phyloP scores from a whole-genome alignment of 208 protist species.

The Acanthamoeba healyi region DNA sequence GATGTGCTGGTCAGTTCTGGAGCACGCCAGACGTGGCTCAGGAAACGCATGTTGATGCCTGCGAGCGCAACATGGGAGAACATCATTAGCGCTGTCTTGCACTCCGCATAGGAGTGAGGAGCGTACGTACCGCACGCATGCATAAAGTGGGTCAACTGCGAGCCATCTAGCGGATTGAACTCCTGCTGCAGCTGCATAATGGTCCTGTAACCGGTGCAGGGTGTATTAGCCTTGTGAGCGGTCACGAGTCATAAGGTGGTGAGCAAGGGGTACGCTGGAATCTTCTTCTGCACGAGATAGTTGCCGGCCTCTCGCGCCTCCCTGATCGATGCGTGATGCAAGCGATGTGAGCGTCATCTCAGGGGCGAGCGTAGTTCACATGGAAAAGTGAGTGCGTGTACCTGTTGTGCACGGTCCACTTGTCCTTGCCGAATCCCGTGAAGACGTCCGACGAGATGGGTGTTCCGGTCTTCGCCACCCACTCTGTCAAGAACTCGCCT shows the following conservation, averaged over 20 bases:
- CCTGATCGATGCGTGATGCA: not conserved
- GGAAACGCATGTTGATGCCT: constrained; percentile 59
- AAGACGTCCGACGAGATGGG: constrained; percentile 46
- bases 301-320: constrained; percentile 59
- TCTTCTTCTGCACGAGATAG: constrained; percentile 37
- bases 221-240: not conserved
- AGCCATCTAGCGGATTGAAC: not conserved
- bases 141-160: constrained; percentile 36
- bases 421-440: constrained; percentile 68
- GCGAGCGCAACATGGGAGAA: not conserved
- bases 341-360: not conserved
- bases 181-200: not conserved
- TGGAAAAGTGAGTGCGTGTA: not conserved
- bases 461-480: not conserved
- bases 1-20: not conserved
- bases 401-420: constrained; percentile 58
- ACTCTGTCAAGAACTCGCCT: constrained; percentile 45
- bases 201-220: not conserved
- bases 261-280: not conserved
- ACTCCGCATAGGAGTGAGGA: too few relatives aligned
- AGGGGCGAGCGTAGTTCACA: not conserved
- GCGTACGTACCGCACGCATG: constrained; percentile 40
- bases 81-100: not conserved
- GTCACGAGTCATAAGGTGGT: too few relatives aligned
- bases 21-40: constrained; percentile 18